Evolutionary conservation across 495 filamentous ascomycete species (phyloP), one percentile per base, ranked within the genome.

Genomic region (Tuber indicum): DNA sequence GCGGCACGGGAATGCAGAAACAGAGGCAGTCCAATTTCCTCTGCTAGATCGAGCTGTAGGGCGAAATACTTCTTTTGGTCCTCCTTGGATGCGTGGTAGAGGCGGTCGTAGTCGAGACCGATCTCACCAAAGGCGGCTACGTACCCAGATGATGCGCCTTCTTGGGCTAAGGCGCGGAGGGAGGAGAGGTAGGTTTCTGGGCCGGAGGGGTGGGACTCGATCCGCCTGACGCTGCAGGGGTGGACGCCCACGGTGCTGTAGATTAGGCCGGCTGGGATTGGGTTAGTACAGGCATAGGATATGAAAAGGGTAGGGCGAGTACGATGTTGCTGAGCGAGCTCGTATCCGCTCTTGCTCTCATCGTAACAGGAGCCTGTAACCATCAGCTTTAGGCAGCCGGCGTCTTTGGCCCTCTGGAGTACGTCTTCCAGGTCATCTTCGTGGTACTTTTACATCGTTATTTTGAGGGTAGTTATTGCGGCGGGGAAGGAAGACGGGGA

Each of bases 101-200:
- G 85, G 3, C 96, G 89, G 85, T 99, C 96, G 83, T 98, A 99
- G 85, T 99, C 96, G 1, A 99, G 89, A 14, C 96, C 96, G 75
- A 99, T 93, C 83, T 99, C 96, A 66, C 96, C 96, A 83, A 98
- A 97, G 36, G 96, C 96, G 19, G 93, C 91, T 32, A 87, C 87
- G 43, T 87, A 87, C 70, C 87, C 89, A 43, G 84, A 81, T 71
- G 84, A 81, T 80, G 84, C 87, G 12, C 85, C 86, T 46, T 84
- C 83, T 8, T 83, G 79, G 14, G 88, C 89, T 42, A 97, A 86
- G 12, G 85, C 83, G 49, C 86, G 85, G 17, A 98, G 87, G 73
- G 90, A 87, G 3, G 87, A 73, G 42, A 95, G 87, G 82, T 84
- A 86, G 78, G 39, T 88, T 72, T 84, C 85, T 77, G 88, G 87